Percentiles rank a stretch among this genome's conserved stretches.
Evolutionary conservation across 164 flowering plant genomes (phyloP).

Genomic region (Buxus sempervirens): DNA sequence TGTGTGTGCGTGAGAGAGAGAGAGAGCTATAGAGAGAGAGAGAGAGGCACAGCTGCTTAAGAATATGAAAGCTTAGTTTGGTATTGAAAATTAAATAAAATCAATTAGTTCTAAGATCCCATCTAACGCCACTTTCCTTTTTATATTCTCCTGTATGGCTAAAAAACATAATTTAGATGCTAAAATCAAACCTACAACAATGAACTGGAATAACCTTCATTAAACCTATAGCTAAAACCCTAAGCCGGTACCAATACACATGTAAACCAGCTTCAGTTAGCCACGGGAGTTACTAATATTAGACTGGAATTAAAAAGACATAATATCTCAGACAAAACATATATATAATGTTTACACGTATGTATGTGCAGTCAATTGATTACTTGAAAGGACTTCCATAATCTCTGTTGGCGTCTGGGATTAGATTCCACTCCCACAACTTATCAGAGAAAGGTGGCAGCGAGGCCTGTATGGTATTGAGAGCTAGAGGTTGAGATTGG

Average conservation of each 20-base stretch:
- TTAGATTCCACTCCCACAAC: slow-evolving; percentile 72
- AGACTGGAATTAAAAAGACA: not conserved
- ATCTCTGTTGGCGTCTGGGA: slow-evolving; percentile 44
- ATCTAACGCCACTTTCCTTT: not conserved
- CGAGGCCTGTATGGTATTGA: slow-evolving; percentile 22
- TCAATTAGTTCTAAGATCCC: slow-evolving; percentile 1
- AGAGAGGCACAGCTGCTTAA: not conserved
- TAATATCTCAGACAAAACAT: not conserved
- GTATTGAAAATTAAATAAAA: not conserved
- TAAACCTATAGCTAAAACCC: not conserved
- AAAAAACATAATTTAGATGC: not conserved
- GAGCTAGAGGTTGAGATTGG: slow-evolving; percentile 13
- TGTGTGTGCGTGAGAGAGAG: no score
- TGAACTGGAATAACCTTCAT: slow-evolving; percentile 1
- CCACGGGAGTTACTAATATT: slow-evolving; percentile 3
- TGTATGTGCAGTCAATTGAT: slow-evolving; percentile 8
- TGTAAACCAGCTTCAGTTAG: slow-evolving; percentile 5
- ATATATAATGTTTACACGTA: not conserved
- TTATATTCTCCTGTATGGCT: not conserved
- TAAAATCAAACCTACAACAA: not conserved
- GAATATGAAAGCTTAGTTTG: not conserved
- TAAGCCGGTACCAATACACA: not conserved
- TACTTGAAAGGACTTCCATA: slow-evolving; percentile 44
- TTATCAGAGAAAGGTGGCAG: slow-evolving; percentile 41
- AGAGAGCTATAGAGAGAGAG: no score